These are phyloP conservation scores for Rhododendron williamsianum DNA, from an alignment of 148 eudicot species.

Conservation along the genomic window DNA sequence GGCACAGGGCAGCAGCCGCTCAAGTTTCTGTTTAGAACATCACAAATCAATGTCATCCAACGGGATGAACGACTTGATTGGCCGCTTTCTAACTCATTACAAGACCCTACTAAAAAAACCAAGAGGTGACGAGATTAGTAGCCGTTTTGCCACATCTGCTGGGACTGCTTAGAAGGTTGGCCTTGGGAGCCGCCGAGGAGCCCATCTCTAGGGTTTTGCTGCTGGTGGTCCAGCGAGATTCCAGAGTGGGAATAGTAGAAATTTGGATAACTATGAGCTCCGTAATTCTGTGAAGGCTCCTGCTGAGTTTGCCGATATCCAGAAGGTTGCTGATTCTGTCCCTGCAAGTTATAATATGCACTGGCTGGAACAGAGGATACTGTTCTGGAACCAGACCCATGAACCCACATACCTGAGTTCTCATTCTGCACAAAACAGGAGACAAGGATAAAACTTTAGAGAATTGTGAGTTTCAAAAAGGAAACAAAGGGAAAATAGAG, in stretches of 20 bases:
- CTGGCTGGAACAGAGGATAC: conserved; percentile 71
- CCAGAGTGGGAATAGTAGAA: conserved; percentile 76
- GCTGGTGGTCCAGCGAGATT: conserved; percentile 64
- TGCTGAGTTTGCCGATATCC: conserved; percentile 74
- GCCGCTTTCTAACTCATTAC: conserved; percentile 41
- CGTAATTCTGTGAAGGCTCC: conserved; percentile 60
- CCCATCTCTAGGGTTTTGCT: conserved; percentile 72
- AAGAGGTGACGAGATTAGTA: conserved; percentile 42
- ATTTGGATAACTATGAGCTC: conserved; percentile 60
- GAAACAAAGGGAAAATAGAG: neutral
- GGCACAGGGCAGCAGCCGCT: conserved; percentile 50
- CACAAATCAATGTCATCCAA: conserved; percentile 6
- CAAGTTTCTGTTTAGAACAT: conserved; percentile 6
- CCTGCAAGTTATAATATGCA: conserved; percentile 75
- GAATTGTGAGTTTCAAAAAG: neutral
- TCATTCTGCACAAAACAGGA: conserved; percentile 28
- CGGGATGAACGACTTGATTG: conserved; percentile 10
- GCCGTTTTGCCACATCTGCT: conserved; percentile 78
- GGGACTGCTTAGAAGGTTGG: conserved; percentile 76
- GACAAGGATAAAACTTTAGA: neutral
- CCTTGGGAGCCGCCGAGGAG: conserved; percentile 60
- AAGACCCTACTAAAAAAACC: conserved; percentile 43
- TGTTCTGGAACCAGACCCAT: conserved; percentile 75
- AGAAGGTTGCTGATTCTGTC: conserved; percentile 46
- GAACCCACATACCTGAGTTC: conserved; percentile 46